Percentiles rank a stretch among this genome's conserved stretches.
These are phyloP conservation scores for Hygrophoropsis aurantiaca DNA, from an alignment of 768 basidiomycete genomes.

Conservation along the genomic window DNA sequence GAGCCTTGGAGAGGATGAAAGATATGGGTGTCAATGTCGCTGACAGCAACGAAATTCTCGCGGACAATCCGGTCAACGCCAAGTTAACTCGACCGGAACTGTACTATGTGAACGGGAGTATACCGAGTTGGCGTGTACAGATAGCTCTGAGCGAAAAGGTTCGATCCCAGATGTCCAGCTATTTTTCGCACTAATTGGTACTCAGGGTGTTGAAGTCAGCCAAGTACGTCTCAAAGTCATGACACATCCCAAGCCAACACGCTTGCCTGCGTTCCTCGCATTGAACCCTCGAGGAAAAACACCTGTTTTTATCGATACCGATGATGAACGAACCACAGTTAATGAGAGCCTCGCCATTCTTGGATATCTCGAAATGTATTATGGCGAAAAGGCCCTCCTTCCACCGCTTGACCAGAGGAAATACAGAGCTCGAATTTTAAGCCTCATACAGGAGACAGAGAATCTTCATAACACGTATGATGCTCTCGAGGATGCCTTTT, in stretches of 20 bases:
- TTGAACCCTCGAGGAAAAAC: conserved; percentile 30
- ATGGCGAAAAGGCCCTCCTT: conserved; percentile 19
- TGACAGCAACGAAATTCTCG: conserved; percentile 8
- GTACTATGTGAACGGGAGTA: conserved; percentile 29
- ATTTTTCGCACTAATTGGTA: not conserved
- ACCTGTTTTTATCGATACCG: conserved; percentile 22
- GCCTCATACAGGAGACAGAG: conserved; percentile 28
- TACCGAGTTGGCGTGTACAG: conserved; percentile 28
- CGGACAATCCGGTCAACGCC: not conserved
- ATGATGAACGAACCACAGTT: conserved; percentile 12
- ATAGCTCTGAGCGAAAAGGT: conserved; percentile 31
- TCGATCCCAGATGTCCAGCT: not conserved
- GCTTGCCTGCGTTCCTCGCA: conserved; percentile 22
- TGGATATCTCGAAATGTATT: conserved; percentile 27
- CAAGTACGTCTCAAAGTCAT: conserved; percentile 22
- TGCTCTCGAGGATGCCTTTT: conserved; percentile 26
- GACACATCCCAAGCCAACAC: conserved; percentile 26
- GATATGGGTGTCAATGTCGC: conserved; percentile 8
- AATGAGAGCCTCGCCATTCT: conserved; percentile 31
- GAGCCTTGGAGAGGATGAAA: conserved; percentile 19
- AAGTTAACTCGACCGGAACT: conserved; percentile 11
- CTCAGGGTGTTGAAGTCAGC: conserved; percentile 21
- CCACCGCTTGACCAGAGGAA: conserved; percentile 16
- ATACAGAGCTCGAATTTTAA: conserved; percentile 15
- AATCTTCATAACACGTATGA: conserved; percentile 26